These are phyloP conservation scores for Dalbergia oliveri DNA, from an alignment of 306 rosid species.

Conservation along the genomic window DNA sequence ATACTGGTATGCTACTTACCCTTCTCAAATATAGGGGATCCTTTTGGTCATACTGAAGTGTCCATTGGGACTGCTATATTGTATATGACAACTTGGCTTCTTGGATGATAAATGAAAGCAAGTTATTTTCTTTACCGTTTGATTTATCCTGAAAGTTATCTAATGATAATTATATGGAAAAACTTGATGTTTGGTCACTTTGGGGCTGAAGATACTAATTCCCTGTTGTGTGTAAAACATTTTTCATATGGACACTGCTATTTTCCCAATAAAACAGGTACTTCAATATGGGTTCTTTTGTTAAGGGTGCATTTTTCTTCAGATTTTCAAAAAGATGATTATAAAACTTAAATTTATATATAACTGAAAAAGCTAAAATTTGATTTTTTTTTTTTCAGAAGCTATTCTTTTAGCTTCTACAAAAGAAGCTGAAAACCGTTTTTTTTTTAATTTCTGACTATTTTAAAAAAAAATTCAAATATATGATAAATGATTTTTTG, in stretches of 20 bases:
- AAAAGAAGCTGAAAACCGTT: no score
- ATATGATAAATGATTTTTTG: no score
- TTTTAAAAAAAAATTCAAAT: no score
- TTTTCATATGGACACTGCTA: background rate
- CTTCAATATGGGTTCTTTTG: slow-evolving; percentile 5
- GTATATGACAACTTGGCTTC: slow-evolving; percentile 34
- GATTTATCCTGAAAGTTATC: background rate
- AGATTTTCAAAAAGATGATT: no score
- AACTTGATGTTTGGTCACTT: background rate
- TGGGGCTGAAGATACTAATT: background rate
- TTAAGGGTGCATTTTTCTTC: no score
- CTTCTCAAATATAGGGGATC: slow-evolving; percentile 41
- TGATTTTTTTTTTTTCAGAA: no score
- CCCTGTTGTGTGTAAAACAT: background rate
- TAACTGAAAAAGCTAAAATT: no score
- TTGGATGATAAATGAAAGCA: slow-evolving; percentile 37
- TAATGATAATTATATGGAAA: slow-evolving; percentile 11
- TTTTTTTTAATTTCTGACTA: no score
- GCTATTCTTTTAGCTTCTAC: no score
- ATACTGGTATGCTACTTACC: slow-evolving; percentile 77
- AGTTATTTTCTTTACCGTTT: slow-evolving; percentile 35
- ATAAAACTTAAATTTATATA: no score
- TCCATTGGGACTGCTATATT: slow-evolving; percentile 30
- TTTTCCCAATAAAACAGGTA: slow-evolving; percentile 10
- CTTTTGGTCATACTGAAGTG: slow-evolving; percentile 34